Evolutionary conservation across 139 green algal species (phyloP), one percentile per base, ranked within the genome.

Genomic region (Coccomyxa sp.): DNA sequence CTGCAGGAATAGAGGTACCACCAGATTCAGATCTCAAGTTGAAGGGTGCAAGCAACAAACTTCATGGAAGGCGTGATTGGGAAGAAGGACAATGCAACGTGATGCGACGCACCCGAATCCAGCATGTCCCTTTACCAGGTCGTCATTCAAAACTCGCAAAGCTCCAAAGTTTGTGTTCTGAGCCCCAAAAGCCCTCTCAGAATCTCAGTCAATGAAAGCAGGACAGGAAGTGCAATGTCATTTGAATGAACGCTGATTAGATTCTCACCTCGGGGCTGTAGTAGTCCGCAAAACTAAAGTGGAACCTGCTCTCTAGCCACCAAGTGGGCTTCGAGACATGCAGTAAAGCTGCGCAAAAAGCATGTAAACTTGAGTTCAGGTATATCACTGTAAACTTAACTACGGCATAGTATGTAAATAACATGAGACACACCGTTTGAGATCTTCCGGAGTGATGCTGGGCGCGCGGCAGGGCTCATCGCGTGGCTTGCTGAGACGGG

Each of bases 261-360:
- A 11, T 51, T 51, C 38, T 3, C 7, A 51, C 38, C 38, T 51
- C 7, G 38, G 77, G 67, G 81, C 78, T 71, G 38, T 82, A 84
- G 1, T 82, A 92, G 75, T 90, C 90, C 12, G 90, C 91, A 85
- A 95, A 95, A 27, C 32, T 84, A 67, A 96, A 95, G 80, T 95
- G 92, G 76, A 95, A 95, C 21, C 93, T 79, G 23, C 83, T 91
- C 84, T 93, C 88, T 18, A 96, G 87, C 93, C 93, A 96, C 92
- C 90, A 95, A 0, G 85, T 91, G 11, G 92, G 92, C 79, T 93
- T 92, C 66, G 84, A 91, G 17, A 95, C 85, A 31, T 94, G 87
- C 28, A 95, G 83, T 3, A 51, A 51, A 51, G 38, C 38, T 51
- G 38, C 38, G 38, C 38, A 51, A 51, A 51, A 51, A 51, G 7